A percentile compares a stretch with the other conserved stretches of the same genome.
These are phyloP conservation scores for Skeletonema costatum DNA, from an alignment of 108 stramenopile genomes.

Conservation along the genomic window DNA sequence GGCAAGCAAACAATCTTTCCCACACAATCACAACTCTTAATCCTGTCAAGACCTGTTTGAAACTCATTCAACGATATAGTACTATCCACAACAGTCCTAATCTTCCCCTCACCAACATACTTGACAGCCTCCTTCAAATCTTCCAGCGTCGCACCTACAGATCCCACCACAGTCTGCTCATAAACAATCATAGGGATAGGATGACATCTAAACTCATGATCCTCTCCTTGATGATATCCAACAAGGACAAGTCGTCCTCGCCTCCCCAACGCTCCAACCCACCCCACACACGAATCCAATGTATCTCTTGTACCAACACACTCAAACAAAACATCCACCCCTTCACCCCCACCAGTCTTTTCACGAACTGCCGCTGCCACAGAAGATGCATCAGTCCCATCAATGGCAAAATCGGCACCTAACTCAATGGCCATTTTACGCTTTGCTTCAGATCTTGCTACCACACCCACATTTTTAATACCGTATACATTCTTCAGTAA, in stretches of 20 bases:
- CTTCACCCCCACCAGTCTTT: slow-evolving; percentile 8
- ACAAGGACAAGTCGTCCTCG: slow-evolving; percentile 17
- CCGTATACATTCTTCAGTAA: slow-evolving; percentile 3
- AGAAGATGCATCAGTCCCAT: slow-evolving; percentile 1
- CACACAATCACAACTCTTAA: not conserved
- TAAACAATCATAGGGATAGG: slow-evolving; percentile 18
- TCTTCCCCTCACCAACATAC: slow-evolving; percentile 13
- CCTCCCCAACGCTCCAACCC: slow-evolving; percentile 10
- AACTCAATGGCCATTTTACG: slow-evolving; percentile 7
- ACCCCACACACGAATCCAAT: slow-evolving; percentile 7
- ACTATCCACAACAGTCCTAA: slow-evolving; percentile 16
- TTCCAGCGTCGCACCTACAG: slow-evolving; percentile 15
- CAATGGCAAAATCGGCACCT: slow-evolving; percentile 9
- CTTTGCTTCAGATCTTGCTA: slow-evolving; percentile 10
- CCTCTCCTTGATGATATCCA: slow-evolving; percentile 14
- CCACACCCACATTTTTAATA: slow-evolving; percentile 2
- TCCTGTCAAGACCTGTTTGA: slow-evolving; percentile 16
- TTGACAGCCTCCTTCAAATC: slow-evolving; percentile 23
- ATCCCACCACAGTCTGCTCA: slow-evolving; percentile 15
- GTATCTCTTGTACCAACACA: slow-evolving; percentile 17
- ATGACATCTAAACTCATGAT: slow-evolving; percentile 17
- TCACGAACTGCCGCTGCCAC: slow-evolving; percentile 11
- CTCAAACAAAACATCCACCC: slow-evolving; percentile 8
- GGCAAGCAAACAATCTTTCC: slow-evolving; percentile 17
- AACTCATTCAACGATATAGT: not conserved